Evolutionary conservation across 768 basidiomycete species (phyloP).

Genomic region (Tricholoma bakamatsutake): DNA sequence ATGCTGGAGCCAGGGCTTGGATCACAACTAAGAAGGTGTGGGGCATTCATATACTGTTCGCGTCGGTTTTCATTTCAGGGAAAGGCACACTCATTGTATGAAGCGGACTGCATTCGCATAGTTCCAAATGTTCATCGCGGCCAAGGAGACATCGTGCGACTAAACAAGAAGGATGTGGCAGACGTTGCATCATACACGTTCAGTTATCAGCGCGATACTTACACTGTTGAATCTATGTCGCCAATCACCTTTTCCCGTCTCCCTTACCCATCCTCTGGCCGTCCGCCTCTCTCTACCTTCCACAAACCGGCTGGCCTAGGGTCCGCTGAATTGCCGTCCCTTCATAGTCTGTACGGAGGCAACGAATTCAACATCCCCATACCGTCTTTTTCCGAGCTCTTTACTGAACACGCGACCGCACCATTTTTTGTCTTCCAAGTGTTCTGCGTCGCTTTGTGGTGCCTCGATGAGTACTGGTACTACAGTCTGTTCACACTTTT

Average conservation of each 20-base stretch:
- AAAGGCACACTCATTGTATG: constrained; percentile 56
- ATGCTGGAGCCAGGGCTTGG: constrained; percentile 67
- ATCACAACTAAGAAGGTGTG: constrained; percentile 72
- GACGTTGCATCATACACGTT: constrained; percentile 73
- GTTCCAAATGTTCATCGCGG: constrained; percentile 79
- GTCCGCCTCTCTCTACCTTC: constrained; percentile 66
- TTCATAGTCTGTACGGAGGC: constrained; percentile 72
- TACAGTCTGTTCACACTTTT: constrained; percentile 96
- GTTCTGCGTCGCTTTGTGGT: constrained; percentile 97
- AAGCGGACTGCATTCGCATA: constrained; percentile 78
- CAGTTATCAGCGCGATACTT: constrained; percentile 93
- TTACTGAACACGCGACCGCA: constrained; percentile 93
- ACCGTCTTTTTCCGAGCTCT: constrained; percentile 88
- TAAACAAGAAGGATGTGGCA: constrained; percentile 54
- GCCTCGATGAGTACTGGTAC: constrained; percentile 98
- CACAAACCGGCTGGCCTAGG: constrained; percentile 52
- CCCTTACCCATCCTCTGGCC: constrained; percentile 78
- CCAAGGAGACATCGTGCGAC: constrained; percentile 80
- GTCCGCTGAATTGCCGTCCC: constrained; percentile 37
- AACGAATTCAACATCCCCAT: constrained; percentile 98
- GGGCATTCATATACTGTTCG: constrained; percentile 9
- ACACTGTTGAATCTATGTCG: constrained; percentile 54
- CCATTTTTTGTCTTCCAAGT: constrained; percentile 99
- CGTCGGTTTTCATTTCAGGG: background rate
- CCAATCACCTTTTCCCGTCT: constrained; percentile 70